Percentiles rank a stretch among this genome's conserved stretches.
Conservation (phyloP, 163 green algal species). For the Volvox carteri region DNA sequence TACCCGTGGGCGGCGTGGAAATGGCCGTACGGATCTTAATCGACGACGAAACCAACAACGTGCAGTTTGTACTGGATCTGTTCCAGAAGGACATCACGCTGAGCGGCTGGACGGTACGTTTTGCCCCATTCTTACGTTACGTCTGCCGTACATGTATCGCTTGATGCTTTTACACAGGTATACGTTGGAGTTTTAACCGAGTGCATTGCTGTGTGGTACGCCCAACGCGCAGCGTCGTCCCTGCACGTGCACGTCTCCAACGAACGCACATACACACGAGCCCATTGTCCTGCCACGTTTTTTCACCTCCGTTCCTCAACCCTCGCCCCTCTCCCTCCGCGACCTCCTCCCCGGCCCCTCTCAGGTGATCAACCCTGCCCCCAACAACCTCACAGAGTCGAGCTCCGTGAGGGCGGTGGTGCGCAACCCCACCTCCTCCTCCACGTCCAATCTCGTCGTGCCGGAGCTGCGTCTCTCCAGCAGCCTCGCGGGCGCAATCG, state of each 20-base stretch:
- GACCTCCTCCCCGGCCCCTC: neutral
- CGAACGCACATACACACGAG: no score
- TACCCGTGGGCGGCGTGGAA: constrained; percentile 1
- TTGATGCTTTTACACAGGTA: no score
- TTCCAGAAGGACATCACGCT: constrained; percentile 16
- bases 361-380: constrained; percentile 37
- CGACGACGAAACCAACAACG: constrained; percentile 41
- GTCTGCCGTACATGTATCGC: no score
- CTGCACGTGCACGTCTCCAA: no score
- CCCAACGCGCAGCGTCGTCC: no score
- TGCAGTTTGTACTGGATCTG: constrained; percentile 6
- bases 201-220: no score
- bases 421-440: constrained; percentile 39
- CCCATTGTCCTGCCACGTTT: no score
- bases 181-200: no score
- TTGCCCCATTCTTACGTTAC: neutral
- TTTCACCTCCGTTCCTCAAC: neutral
- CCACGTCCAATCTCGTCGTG: neutral
- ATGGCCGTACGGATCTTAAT: constrained; percentile 30
- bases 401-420: neutral
- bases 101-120: constrained; percentile 22
- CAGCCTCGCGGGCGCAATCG: neutral
- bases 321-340: neutral
- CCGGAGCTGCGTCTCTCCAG: neutral
- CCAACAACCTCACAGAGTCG: constrained; percentile 39